phyloP scores from a whole-genome alignment of 2,329 filamentous ascomycete species.

The Bipolaris zeicola region DNA sequence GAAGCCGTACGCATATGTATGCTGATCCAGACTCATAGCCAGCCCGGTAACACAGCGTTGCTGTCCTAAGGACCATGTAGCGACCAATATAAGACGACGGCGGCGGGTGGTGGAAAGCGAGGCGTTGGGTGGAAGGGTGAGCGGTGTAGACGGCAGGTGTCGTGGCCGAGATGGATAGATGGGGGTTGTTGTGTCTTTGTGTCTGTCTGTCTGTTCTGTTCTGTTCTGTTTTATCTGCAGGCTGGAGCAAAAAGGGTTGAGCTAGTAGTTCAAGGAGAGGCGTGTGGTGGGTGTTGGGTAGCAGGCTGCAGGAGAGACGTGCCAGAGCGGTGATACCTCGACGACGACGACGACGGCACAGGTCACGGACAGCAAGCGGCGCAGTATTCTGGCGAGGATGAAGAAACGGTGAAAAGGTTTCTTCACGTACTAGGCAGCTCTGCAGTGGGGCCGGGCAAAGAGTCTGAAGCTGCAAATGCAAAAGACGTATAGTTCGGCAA shows the following conservation, averaged over 20 bases:
- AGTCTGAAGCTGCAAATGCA: constrained; percentile 34
- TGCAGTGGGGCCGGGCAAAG: constrained; percentile 36
- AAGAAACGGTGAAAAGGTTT: constrained; percentile 29
- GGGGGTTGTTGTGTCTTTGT: constrained; percentile 28
- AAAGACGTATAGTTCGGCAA: constrained; percentile 33
- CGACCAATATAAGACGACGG: constrained; percentile 26
- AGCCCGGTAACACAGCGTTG: constrained; percentile 35
- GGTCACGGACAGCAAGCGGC: constrained; percentile 38
- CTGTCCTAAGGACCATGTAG: constrained; percentile 41
- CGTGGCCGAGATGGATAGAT: constrained; percentile 16
- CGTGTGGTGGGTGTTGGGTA: constrained; percentile 33
- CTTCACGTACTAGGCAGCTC: constrained; percentile 33
- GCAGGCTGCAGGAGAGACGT: constrained; percentile 29
- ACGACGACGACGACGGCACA: constrained; percentile 40
- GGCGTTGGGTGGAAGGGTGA: constrained; percentile 4
- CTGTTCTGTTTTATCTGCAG: constrained; percentile 13
- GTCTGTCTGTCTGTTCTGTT: constrained; percentile 1
- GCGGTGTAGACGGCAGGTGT: not conserved
- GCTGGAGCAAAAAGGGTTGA: constrained; percentile 30
- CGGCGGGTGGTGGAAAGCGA: constrained; percentile 22
- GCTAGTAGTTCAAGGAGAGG: constrained; percentile 27
- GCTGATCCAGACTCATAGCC: constrained; percentile 52
- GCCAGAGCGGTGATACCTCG: constrained; percentile 38
- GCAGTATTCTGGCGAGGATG: constrained; percentile 18
- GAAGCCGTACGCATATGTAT: constrained; percentile 49